phyloP scores from a whole-genome alignment of 441 rosid genomes.

The Hura crepitans region DNA sequence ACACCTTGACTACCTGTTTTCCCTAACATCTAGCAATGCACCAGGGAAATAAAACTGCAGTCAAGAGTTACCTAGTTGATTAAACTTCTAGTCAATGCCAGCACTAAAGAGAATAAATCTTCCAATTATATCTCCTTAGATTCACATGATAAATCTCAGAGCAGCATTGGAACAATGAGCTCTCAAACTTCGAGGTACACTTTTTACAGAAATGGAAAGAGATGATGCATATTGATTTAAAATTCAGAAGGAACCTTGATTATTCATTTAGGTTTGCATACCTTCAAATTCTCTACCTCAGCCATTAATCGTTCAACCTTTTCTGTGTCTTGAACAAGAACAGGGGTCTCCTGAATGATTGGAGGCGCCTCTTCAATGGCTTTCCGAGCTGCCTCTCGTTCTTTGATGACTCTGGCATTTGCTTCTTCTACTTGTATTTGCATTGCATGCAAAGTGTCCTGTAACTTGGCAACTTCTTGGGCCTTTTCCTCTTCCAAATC shows the following conservation, averaged over 20 bases:
- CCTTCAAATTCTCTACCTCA: constrained; percentile 82
- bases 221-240: background rate
- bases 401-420: constrained; percentile 58
- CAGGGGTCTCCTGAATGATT: constrained; percentile 77
- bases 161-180: too few species aligned
- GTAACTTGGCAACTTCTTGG: constrained; percentile 69
- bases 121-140: too few species aligned
- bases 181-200: too few species aligned
- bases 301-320: constrained; percentile 65
- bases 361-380: constrained; percentile 93
- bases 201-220: background rate
- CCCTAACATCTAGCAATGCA: too few species aligned
- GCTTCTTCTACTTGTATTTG: constrained; percentile 73
- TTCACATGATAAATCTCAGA: too few species aligned
- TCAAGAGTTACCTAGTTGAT: too few species aligned
- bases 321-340: constrained; percentile 83
- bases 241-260: constrained; percentile 7
- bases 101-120: too few species aligned
- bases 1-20: too few species aligned
- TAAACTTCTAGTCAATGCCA: too few species aligned
- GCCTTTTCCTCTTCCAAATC: constrained; percentile 88
- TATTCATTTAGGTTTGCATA: constrained; percentile 50
- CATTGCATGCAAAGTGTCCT: constrained; percentile 65
- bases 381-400: constrained; percentile 68
- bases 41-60: too few species aligned